A percentile compares a stretch with the other conserved stretches of the same genome.
Evolutionary conservation across 225 moss, liverwort and hornwort genomes (phyloP).

Genomic region (Polytrichum commune): DNA sequence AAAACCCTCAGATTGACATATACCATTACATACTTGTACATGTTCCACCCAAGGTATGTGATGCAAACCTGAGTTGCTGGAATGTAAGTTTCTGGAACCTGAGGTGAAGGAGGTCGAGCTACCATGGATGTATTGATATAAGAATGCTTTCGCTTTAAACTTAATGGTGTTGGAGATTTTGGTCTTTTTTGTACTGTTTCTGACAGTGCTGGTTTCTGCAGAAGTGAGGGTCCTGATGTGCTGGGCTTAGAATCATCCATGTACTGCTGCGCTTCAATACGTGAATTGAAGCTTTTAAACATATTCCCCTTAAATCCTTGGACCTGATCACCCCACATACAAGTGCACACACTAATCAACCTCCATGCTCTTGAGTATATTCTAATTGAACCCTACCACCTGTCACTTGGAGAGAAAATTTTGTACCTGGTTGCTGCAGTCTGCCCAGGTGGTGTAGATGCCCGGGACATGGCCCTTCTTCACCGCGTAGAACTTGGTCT

Average conservation of each 20-base stretch:
- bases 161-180: conserved; percentile 25
- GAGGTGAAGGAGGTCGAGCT: conserved; percentile 11
- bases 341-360: background rate
- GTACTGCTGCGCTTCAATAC: conserved; percentile 63
- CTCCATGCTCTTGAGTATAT: no score
- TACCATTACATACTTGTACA: no score
- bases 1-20: no score
- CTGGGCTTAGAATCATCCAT: conserved; percentile 25
- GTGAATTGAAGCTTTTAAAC: conserved; percentile 60
- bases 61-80: background rate
- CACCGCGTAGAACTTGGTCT: conserved; percentile 48
- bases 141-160: conserved; percentile 17
- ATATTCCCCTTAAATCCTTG: conserved; percentile 61
- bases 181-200: conserved; percentile 19
- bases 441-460: conserved; percentile 51
- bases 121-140: background rate
- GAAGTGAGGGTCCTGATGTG: conserved; percentile 14
- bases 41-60: background rate
- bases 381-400: no score
- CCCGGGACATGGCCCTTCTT: conserved; percentile 45
- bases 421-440: conserved; percentile 49
- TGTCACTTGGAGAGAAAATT: background rate
- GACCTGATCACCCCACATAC: conserved; percentile 42
- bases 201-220: conserved; percentile 9
- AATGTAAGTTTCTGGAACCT: background rate